Evolutionary conservation across 345 rosid genomes (phyloP), one percentile per base, ranked within the genome.

Genomic region (Populus euphratica): DNA sequence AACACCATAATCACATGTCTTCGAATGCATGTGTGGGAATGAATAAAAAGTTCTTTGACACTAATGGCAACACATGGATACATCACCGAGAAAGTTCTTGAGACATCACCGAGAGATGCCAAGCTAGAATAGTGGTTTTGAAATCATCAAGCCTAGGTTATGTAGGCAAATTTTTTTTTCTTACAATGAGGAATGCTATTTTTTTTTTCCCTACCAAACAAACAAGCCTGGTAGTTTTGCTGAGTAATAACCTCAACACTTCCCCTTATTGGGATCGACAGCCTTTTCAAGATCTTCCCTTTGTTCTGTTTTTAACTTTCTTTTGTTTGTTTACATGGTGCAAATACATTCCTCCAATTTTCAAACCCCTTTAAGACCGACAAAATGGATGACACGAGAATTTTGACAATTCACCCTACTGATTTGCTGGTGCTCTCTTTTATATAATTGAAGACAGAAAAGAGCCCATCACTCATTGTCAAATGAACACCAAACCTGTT

Each of bases 301-400:
- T 64, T 27, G 16, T 38, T 54, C 29, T 27, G 33, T 10, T 54
- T 23, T 44, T 27, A 31, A 56, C 39, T 74, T 36, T 69, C 21
- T 56, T 73, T 56, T 2, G 3, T 54, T 78, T 20, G 21, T 13
- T 65, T 35, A 50, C 17, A 5, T 20, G 6, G 38, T 80, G 78
- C 76, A 80, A 70, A 62, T 38, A 33, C 0, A 47, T 64, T 81
- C 75, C 81, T 66, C 79, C 79, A 36, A 69, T 59, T 78, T 77
- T 84, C 86, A 83, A 81, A 73, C 75, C 67, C 23, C 33, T 63
- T 74, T 41, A 25, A 47, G 83, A 70, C 79, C 72, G 77, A 79
- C 80, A 50, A 64, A 49, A 39, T 1, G 82, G 79, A 17, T 36
- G 64, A 54, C 50, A n/a, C 41, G 43, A 11, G 23, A 16, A 43